These are phyloP conservation scores for Zymoseptoria pseudotritici DNA, from an alignment of 2,329 filamentous ascomycete species.

Conservation along the genomic window DNA sequence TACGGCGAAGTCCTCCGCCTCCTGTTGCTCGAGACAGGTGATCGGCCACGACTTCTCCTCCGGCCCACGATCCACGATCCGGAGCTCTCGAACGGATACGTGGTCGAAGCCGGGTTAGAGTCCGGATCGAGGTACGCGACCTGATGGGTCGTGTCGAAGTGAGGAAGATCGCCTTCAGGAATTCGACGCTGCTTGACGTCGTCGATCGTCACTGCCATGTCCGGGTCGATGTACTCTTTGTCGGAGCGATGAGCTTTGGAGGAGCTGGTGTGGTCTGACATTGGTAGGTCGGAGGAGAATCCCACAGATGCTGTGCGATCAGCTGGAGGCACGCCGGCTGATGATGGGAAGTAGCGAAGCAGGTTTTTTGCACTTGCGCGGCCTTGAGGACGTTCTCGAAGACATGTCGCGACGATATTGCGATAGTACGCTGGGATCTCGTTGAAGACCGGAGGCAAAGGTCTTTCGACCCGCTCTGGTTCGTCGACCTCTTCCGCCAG, in stretches of 20 bases:
- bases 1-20: conserved; percentile 28
- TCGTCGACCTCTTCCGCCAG: conserved; percentile 83
- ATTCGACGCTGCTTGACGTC: conserved; percentile 31
- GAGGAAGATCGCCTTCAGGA: not conserved
- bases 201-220: conserved; percentile 37
- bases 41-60: conserved; percentile 27
- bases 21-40: conserved; percentile 27
- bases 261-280: conserved; percentile 32
- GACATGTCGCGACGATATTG: conserved; percentile 65
- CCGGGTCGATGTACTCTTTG: conserved; percentile 43
- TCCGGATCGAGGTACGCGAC: conserved; percentile 29
- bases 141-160: conserved; percentile 16
- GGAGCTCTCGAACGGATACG: conserved; percentile 37
- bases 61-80: conserved; percentile 38
- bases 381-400: conserved; percentile 64
- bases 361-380: conserved; percentile 68
- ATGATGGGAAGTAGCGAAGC: conserved; percentile 57
- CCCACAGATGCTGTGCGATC: conserved; percentile 6
- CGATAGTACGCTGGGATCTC: conserved; percentile 72
- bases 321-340: conserved; percentile 9
- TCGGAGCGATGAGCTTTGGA: conserved; percentile 33
- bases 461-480: conserved; percentile 70
- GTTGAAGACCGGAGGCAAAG: conserved; percentile 52
- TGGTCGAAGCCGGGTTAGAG: conserved; percentile 36
- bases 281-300: conserved; percentile 13